Evolutionary conservation across 352 stramenopile genomes (phyloP), one percentile per base, ranked within the genome.

Genomic region (Stramenopiles sp.): DNA sequence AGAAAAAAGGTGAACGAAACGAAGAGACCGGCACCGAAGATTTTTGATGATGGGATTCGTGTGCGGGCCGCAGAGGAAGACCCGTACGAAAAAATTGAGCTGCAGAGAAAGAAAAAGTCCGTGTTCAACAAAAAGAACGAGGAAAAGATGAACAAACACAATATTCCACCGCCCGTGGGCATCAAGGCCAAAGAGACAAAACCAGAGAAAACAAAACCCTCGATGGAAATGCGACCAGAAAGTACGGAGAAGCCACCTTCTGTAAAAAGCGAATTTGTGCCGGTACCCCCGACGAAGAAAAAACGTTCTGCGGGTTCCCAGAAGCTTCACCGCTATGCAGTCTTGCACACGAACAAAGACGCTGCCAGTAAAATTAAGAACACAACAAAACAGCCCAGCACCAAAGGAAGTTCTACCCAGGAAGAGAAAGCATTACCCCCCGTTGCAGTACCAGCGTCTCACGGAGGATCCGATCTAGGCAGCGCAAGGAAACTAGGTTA

Each of bases 11-110:
- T 18, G 12, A 63, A 63, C 25, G 25, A 63, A 12, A 63, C 12
- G 25, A 63, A 25, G 12, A 63, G 25, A 18, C 43, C 43, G 12
- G 12, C 43, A 18, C 12, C 25, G 12, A 63, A 63, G 25, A 63
- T 63, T 25, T 63, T 18, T 63, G 43, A 63, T 63, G 43, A 63
- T 63, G 43, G 43, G 25, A 63, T 63, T 63, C 43, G 43, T 25
- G 43, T 63, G 25, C 43, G 43, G 12, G 12, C 43, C 25, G 25
- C 25, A 25, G 25, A 25, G 12, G 43, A 18, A 63, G 43, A 63
- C 43, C 43, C 43, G 25, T 63, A 63, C 25, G 43, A 63, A 63
- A 63, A 63, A 63, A 63, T 63, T 63, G 43, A 63, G 25, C 12
- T 18, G 25, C 25, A 12, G 43, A 63, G 43, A 63, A 18, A 12